Evolutionary conservation across 108 stramenopile species (phyloP).

Genomic region (Cyclotella choctawhatcheeana): DNA sequence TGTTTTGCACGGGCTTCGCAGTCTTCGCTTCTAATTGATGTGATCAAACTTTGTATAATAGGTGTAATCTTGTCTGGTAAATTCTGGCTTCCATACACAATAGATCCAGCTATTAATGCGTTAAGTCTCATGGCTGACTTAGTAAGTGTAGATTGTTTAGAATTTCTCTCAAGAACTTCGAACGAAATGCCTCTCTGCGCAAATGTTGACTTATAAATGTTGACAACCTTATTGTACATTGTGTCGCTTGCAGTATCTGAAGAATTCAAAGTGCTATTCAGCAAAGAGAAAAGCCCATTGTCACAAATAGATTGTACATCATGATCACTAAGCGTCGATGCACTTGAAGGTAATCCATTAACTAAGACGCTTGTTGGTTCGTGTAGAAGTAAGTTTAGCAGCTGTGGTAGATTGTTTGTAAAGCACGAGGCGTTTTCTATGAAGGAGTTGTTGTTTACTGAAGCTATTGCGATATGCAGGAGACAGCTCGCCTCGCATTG

Average conservation of each 20-base stretch:
- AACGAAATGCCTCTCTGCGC: slow-evolving; percentile 29
- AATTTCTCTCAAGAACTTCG: slow-evolving; percentile 17
- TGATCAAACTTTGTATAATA: slow-evolving; percentile 72
- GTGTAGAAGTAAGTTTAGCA: not conserved
- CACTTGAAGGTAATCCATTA: slow-evolving; percentile 3
- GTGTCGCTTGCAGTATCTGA: not conserved
- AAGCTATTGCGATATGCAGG: slow-evolving; percentile 32
- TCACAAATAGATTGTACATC: slow-evolving; percentile 32
- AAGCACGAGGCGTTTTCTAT: slow-evolving; percentile 1
- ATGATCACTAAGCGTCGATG: slow-evolving; percentile 17
- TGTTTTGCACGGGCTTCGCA: slow-evolving; percentile 20
- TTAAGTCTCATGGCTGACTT: slow-evolving; percentile 52
- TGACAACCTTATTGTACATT: slow-evolving; percentile 5
- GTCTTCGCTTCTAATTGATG: slow-evolving; percentile 75
- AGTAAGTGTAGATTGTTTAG: slow-evolving; percentile 10
- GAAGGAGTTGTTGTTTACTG: not conserved
- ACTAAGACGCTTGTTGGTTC: slow-evolving; percentile 20
- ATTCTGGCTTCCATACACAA: too few species aligned
- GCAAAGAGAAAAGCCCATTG: slow-evolving; percentile 16
- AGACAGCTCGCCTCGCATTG: slow-evolving; percentile 57
- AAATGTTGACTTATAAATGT: slow-evolving; percentile 19
- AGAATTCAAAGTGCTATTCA: slow-evolving; percentile 4
- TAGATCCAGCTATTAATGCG: slow-evolving; percentile 49
- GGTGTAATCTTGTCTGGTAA: slow-evolving; percentile 76
- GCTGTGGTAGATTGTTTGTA: slow-evolving; percentile 16